phyloP scores from a whole-genome alignment of 306 rosid species.

The Malus sieversii region DNA sequence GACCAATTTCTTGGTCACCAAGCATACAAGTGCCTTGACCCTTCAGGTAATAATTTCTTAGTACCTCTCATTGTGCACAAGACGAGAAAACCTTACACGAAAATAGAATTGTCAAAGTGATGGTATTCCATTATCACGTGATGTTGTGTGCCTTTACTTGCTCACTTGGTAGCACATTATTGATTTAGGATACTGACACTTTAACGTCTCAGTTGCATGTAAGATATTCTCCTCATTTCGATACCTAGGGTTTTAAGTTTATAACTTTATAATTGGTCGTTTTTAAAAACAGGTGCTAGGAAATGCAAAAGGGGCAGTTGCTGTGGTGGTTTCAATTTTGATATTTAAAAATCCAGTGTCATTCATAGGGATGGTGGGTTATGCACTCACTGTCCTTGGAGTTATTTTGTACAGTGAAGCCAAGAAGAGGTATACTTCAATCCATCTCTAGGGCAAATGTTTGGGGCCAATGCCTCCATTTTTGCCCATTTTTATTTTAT shows the following conservation, averaged over 20 bases:
- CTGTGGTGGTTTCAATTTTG: slow-evolving; percentile 58
- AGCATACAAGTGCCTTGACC: slow-evolving; percentile 31
- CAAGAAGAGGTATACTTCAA: slow-evolving; percentile 34
- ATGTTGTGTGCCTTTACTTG: not conserved
- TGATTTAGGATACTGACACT: not conserved
- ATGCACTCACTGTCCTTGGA: slow-evolving; percentile 51
- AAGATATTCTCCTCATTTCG: no score
- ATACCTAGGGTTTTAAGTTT: not conserved
- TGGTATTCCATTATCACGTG: not conserved
- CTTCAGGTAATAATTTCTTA: slow-evolving; percentile 14
- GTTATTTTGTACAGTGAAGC: slow-evolving; percentile 56
- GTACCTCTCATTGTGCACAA: not conserved
- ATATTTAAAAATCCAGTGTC: slow-evolving; percentile 57
- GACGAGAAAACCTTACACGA: not conserved
- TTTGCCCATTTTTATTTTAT: not conserved
- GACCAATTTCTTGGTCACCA: slow-evolving; percentile 61
- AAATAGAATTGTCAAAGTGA: not conserved
- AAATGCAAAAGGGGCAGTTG: slow-evolving; percentile 65
- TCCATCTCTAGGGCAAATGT: not conserved
- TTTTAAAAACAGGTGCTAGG: slow-evolving; percentile 30
- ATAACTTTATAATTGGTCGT: not conserved
- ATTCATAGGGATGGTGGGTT: slow-evolving; percentile 53
- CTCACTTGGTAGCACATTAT: not conserved
- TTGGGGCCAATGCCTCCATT: not conserved
- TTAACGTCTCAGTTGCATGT: not conserved